Conservation (phyloP, 768 basidiomycete species). For the Megacollybia marginata region DNA sequence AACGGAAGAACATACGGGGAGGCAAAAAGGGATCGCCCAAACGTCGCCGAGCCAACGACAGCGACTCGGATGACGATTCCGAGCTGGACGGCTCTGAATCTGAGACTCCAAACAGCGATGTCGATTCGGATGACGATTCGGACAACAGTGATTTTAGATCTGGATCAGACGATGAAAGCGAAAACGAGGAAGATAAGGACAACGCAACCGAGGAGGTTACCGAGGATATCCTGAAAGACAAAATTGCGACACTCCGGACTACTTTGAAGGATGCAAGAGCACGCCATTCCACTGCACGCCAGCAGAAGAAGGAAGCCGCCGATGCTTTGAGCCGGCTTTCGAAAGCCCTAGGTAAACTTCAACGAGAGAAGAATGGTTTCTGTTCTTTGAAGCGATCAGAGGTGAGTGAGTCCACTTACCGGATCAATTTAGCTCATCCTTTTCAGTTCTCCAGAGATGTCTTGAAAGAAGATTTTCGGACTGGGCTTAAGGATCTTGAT, state of each 20-base stretch:
- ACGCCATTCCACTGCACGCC: constrained; percentile 28
- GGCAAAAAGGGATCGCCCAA: constrained; percentile 38
- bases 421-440: not conserved
- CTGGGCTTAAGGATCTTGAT: constrained; percentile 52
- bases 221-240: constrained; percentile 34
- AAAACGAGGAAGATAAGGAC: constrained; percentile 15
- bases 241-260: constrained; percentile 34
- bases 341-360: constrained; percentile 25
- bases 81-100: constrained; percentile 9
- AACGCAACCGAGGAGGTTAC: constrained; percentile 35
- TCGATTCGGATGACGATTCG: constrained; percentile 15
- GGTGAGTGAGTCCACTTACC: constrained; percentile 22
- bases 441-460: constrained; percentile 46
- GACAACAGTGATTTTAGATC: not conserved
- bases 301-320: constrained; percentile 33
- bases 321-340: constrained; percentile 28
- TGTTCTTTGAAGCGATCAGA: constrained; percentile 53
- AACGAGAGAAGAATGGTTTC: constrained; percentile 51
- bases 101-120: constrained; percentile 3
- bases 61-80: constrained; percentile 19
- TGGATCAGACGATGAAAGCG: constrained; percentile 2
- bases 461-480: constrained; percentile 52
- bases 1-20: constrained; percentile 39
- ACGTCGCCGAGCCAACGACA: constrained; percentile 30
- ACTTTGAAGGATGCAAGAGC: constrained; percentile 32